Conservation (phyloP, 1,284 basidiomycete species). For the Afroboletus lepidellus region DNA sequence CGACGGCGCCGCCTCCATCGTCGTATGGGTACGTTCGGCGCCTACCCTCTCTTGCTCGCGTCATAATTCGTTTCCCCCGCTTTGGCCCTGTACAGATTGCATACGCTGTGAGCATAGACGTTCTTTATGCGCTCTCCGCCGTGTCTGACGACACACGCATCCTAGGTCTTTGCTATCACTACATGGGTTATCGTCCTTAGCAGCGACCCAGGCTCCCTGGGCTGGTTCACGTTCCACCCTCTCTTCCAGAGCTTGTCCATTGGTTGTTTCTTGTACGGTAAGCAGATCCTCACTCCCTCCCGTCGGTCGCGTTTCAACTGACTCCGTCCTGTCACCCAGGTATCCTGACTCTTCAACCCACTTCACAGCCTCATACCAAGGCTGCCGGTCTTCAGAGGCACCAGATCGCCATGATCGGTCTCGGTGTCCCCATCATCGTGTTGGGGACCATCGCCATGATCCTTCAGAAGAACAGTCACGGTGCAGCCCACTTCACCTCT, state of each 20-base stretch:
- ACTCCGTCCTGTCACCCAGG: conserved; percentile 39
- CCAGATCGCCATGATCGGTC: conserved; percentile 52
- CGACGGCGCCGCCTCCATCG: conserved; percentile 19
- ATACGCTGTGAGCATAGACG: conserved; percentile 18
- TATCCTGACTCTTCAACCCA: conserved; percentile 75
- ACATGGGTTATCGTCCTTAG: conserved; percentile 57
- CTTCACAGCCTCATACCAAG: conserved; percentile 63
- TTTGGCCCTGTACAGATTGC: conserved; percentile 15
- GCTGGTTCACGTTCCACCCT: conserved; percentile 69
- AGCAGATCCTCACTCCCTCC: conserved; percentile 8
- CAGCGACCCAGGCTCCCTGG: conserved; percentile 46
- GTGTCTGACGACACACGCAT: conserved; percentile 7
- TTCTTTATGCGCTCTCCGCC: neutral
- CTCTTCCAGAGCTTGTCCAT: conserved; percentile 57
- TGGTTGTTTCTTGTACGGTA: conserved; percentile 58
- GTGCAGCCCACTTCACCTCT: conserved; percentile 53
- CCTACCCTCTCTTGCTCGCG: neutral
- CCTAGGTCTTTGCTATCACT: conserved; percentile 44
- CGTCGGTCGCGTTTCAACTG: neutral
- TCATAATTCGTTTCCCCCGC: neutral
- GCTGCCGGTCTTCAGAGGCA: conserved; percentile 62
- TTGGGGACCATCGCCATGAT: conserved; percentile 55
- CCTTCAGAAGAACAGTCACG: conserved; percentile 51
- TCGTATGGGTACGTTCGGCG: conserved; percentile 22
- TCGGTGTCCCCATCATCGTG: conserved; percentile 54